phyloP scores from a whole-genome alignment of 768 basidiomycete species.

The Mycena olivaceomarginata region DNA sequence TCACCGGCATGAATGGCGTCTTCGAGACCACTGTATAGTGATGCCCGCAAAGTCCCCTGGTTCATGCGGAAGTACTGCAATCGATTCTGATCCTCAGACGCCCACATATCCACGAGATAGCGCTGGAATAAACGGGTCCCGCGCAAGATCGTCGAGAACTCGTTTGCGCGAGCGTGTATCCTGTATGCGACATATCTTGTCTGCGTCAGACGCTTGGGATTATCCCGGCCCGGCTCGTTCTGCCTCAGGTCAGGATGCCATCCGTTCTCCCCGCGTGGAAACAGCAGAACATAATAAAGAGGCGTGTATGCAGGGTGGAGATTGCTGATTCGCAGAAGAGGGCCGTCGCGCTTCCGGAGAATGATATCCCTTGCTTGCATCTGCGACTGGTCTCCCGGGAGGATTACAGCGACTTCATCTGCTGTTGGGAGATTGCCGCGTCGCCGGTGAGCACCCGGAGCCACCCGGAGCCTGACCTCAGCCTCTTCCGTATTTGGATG shows the following conservation, averaged over 20 bases:
- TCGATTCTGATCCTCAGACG: slow-evolving; percentile 54
- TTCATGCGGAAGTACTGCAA: slow-evolving; percentile 54
- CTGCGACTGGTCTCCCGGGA: too few species aligned
- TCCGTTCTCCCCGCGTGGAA: slow-evolving; percentile 49
- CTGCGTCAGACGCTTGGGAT: slow-evolving; percentile 51
- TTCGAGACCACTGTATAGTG: too few species aligned
- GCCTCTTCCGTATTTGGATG: slow-evolving; percentile 26
- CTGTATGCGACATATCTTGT: slow-evolving; percentile 54
- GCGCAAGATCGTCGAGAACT: slow-evolving; percentile 54
- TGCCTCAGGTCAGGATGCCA: slow-evolving; percentile 23
- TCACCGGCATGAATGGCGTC: too few species aligned
- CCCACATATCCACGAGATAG: slow-evolving; percentile 62
- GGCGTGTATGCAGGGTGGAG: slow-evolving; percentile 49
- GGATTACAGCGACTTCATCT: too few species aligned
- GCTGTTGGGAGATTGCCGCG: too few species aligned
- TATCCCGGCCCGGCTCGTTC: not conserved
- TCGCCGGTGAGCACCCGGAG: too few species aligned
- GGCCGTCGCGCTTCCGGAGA: slow-evolving; percentile 40
- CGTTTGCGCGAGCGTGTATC: slow-evolving; percentile 48
- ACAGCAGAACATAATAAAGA: slow-evolving; percentile 60
- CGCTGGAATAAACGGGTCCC: slow-evolving; percentile 61
- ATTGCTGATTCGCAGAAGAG: slow-evolving; percentile 49
- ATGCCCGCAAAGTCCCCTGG: slow-evolving; percentile 50
- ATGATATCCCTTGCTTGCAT: too few species aligned
- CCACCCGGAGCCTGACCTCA: slow-evolving; percentile 30